phyloP scores from a whole-genome alignment of 306 rosid species.

The Casuarina equisetifolia region DNA sequence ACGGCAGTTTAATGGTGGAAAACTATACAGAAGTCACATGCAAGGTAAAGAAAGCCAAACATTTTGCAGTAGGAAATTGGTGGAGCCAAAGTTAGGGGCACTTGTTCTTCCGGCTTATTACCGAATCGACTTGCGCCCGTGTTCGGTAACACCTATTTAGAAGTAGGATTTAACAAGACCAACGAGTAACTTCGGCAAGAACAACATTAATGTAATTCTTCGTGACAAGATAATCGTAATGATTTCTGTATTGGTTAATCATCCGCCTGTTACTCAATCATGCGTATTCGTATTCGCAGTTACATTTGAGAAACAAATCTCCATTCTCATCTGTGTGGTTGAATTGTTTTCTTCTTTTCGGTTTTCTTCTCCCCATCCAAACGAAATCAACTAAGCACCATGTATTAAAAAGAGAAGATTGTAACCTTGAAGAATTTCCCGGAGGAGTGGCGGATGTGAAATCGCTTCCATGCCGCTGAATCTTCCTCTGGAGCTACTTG shows the following conservation, averaged over 20 bases:
- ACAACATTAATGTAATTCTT: background rate
- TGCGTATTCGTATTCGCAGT: background rate
- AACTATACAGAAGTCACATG: background rate
- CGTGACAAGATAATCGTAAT: background rate
- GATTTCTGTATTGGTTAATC: background rate
- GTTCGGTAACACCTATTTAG: background rate
- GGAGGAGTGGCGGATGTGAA: constrained; percentile 82
- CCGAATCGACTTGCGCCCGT: background rate
- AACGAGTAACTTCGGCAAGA: background rate
- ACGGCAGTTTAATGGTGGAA: background rate
- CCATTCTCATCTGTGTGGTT: background rate
- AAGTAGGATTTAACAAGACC: background rate
- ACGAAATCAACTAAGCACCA: background rate
- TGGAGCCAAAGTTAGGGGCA: background rate
- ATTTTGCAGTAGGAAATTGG: background rate
- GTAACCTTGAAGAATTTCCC: constrained; percentile 91
- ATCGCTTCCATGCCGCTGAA: constrained; percentile 69
- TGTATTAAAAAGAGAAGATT: background rate
- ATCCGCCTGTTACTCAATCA: background rate
- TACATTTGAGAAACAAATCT: background rate
- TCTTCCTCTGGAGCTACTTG: constrained; percentile 35
- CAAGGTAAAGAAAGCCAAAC: background rate
- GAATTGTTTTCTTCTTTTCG: background rate
- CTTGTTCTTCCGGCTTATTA: background rate
- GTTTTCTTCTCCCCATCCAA: no score